Percentiles rank a stretch among this genome's conserved stretches.
Evolutionary conservation across 352 stramenopile species (phyloP).

Genomic region (Phytophthora europaea): DNA sequence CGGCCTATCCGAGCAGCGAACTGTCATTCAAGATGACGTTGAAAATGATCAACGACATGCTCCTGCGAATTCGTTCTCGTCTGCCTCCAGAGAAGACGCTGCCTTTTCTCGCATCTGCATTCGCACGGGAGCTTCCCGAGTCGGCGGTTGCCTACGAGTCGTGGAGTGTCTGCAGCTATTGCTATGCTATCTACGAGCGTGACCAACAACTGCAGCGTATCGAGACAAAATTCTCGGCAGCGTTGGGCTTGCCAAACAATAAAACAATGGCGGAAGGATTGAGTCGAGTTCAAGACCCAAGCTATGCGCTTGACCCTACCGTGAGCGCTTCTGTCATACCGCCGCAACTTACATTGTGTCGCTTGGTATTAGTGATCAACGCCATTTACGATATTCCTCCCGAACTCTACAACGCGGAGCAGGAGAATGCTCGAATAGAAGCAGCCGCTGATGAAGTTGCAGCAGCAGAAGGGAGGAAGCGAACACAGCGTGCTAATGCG

Average conservation of each 20-base stretch:
- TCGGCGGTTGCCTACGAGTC: constrained; percentile 81
- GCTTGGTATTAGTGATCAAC: constrained; percentile 80
- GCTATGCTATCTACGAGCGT: constrained; percentile 88
- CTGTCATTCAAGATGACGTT: constrained; percentile 90
- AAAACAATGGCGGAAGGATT: constrained; percentile 49
- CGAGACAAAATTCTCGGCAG: constrained; percentile 66
- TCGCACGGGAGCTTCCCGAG: constrained; percentile 56
- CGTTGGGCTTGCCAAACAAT: constrained; percentile 56
- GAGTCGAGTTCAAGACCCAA: constrained; percentile 59
- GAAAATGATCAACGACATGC: constrained; percentile 90
- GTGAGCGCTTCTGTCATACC: constrained; percentile 56
- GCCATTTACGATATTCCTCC: constrained; percentile 86
- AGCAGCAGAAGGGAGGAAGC: constrained; percentile 39
- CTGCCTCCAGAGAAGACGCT: constrained; percentile 59
- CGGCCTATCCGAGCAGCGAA: constrained; percentile 76
- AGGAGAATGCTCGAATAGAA: constrained; percentile 42
- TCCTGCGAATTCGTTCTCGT: constrained; percentile 69
- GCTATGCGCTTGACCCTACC: constrained; percentile 56
- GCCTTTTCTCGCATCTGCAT: constrained; percentile 56
- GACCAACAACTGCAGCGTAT: constrained; percentile 82
- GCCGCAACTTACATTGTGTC: constrained; percentile 78
- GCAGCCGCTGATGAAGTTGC: constrained; percentile 33
- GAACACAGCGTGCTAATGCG: constrained; percentile 14
- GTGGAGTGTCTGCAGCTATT: constrained; percentile 87
- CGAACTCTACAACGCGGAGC: constrained; percentile 79